Evolutionary conservation across 192 early-diverging fungal species (phyloP), one percentile per base, ranked within the genome.

Genomic region (Anaeromyces robustus): DNA sequence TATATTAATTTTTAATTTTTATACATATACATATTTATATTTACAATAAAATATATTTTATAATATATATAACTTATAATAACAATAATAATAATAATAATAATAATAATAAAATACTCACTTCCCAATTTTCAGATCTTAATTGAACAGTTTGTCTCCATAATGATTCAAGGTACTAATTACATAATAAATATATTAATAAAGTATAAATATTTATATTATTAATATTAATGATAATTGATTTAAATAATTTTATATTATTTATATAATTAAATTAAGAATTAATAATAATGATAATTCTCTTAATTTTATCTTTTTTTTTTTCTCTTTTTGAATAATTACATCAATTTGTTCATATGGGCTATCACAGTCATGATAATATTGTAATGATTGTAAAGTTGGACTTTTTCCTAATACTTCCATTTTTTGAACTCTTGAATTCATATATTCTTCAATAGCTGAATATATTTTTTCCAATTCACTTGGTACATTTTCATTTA

Each of bases 401-500:
- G 52, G 26, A 68, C 52, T 68, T 68, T 9, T 68, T 68, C 52
- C 52, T 11, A 68, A n/a, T 26, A 26, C 26, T 68, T 68, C 52
- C 18, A 68, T 68, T 22, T 68, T 68, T 68, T 68, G 26, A 22
- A 68, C 11, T 34, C 88, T 82, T 13, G 43, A 29, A 28, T 78
- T 78, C 83, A 89, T 86, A 80, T 87, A 88, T 12, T 29, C 52
- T 16, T 85, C 83, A 1, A 89, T 32, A 7, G 30, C 43, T 59
- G 31, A 29, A 41, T 87, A 37, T 39, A 88, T 77, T 12, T 80
- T 59, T 31, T 84, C 80, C 18, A 89, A 79, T 59, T 87, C 88
- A 78, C 86, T 85, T 26, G 88, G 85, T 79, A 83, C 86, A 30
- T 86, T 85, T 39, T 90, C 88, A 80, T 81, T 82, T 18, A 94